A percentile compares a stretch with the other conserved stretches of the same genome.
Evolutionary conservation across 2,329 filamentous ascomycete genomes (phyloP).

Genomic region (Graphiopsis chlorocephala): DNA sequence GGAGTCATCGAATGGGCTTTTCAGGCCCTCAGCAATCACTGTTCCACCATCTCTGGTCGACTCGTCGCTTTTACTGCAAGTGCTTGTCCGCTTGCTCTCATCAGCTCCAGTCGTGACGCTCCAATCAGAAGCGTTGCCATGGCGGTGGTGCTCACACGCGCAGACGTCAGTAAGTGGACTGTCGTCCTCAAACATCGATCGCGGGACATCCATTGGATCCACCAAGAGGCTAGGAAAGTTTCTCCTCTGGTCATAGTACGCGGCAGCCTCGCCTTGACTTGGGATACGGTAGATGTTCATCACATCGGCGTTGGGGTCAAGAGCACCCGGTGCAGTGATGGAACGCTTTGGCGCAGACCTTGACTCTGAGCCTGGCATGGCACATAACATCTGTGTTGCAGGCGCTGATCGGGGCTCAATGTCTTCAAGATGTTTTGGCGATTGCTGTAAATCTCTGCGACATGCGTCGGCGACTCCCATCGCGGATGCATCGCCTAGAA

Average conservation of each 20-base stretch:
- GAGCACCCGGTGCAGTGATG: constrained; percentile 29
- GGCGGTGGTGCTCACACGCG: constrained; percentile 13
- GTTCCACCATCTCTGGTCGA: neutral
- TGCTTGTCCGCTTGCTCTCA: neutral
- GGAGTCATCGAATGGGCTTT: constrained; percentile 10
- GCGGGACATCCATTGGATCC: constrained; percentile 1
- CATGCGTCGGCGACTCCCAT: constrained; percentile 20
- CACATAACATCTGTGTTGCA: neutral
- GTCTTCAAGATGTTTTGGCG: neutral
- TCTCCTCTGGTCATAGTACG: constrained; percentile 31
- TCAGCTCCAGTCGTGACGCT: neutral
- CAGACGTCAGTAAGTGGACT: constrained; percentile 15
- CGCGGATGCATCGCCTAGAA: constrained; percentile 25
- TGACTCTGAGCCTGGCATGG: neutral
- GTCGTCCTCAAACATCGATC: constrained; percentile 13
- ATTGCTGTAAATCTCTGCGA: neutral
- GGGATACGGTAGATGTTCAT: constrained; percentile 34
- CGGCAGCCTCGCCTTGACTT: constrained; percentile 33
- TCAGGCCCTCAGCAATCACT: neutral
- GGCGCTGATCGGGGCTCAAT: neutral
- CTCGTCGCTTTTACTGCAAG: neutral
- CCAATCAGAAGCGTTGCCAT: neutral
- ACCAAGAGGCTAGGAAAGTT: constrained; percentile 24
- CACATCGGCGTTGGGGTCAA: constrained; percentile 16
- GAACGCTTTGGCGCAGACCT: constrained; percentile 24